Conservation (phyloP, 805 yeast genomes). For the Spathaspora gorwiae region DNA sequence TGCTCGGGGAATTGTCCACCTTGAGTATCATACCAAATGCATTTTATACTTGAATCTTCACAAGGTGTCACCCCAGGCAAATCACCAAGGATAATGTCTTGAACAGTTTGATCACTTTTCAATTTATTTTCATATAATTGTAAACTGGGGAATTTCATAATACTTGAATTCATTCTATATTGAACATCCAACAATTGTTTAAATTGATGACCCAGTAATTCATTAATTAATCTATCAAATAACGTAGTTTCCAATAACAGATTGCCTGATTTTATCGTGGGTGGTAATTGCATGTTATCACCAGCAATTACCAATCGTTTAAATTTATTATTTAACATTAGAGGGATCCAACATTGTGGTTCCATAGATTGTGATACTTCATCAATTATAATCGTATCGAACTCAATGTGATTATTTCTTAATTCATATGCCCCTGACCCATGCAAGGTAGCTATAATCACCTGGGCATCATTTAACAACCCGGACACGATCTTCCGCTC, state of each 20-base stretch:
- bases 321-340: conserved; percentile 57
- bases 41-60: conserved; percentile 53
- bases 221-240: conserved; percentile 67
- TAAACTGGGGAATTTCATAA: conserved; percentile 74
- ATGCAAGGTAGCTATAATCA: conserved; percentile 80
- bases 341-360: conserved; percentile 95
- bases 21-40: conserved; percentile 88
- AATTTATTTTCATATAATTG: conserved; percentile 61
- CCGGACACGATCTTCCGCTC: conserved; percentile 62
- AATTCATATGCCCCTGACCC: conserved; percentile 78
- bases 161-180: conserved; percentile 78
- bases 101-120: conserved; percentile 58
- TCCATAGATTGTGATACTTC: conserved; percentile 93
- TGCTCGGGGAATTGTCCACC: conserved; percentile 79
- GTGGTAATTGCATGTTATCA: conserved; percentile 88
- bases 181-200: conserved; percentile 67
- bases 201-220: conserved; percentile 40
- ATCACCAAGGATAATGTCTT: conserved; percentile 48
- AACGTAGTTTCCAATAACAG: conserved; percentile 56
- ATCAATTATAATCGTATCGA: conserved; percentile 83
- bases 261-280: conserved; percentile 61
- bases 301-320: conserved; percentile 79
- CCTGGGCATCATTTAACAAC: conserved; percentile 55
- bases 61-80: conserved; percentile 38
- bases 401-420: conserved; percentile 35